These are phyloP conservation scores for Penicillium sp. DNA, from an alignment of 2,329 filamentous ascomycete species.

Conservation along the genomic window DNA sequence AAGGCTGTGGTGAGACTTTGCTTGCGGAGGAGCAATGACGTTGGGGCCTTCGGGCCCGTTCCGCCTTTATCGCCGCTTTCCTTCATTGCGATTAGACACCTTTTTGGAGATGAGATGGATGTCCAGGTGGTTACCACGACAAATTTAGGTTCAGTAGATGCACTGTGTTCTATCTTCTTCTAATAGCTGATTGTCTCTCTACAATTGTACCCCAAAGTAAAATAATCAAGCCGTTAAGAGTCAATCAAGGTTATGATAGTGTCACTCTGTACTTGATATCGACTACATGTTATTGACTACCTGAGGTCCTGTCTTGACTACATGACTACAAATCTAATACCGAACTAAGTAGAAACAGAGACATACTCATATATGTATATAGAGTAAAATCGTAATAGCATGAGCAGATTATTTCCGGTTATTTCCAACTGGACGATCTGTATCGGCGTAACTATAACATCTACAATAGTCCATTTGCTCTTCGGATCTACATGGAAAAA, in stretches of 20 bases:
- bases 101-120: too few species aligned
- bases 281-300: too few species aligned
- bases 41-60: conserved; percentile 1
- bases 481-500: background rate
- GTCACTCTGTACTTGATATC: background rate
- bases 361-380: too few species aligned
- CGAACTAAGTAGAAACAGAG: background rate
- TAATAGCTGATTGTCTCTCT: background rate
- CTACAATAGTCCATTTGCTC: background rate
- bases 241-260: background rate
- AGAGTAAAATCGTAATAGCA: background rate
- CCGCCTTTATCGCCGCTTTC: background rate
- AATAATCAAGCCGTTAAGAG: background rate
- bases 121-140: background rate
- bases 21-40: conserved; percentile 5
- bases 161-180: background rate
- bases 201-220: background rate
- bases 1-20: conserved; percentile 2
- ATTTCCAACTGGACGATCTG: background rate
- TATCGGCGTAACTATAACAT: background rate
- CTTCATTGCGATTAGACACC: background rate
- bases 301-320: background rate
- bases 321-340: background rate
- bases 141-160: background rate
- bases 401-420: background rate